Base-by-base conservation (phyloP, 1,284 basidiomycete species). In the Ganoderma leucocontextum region DNA sequence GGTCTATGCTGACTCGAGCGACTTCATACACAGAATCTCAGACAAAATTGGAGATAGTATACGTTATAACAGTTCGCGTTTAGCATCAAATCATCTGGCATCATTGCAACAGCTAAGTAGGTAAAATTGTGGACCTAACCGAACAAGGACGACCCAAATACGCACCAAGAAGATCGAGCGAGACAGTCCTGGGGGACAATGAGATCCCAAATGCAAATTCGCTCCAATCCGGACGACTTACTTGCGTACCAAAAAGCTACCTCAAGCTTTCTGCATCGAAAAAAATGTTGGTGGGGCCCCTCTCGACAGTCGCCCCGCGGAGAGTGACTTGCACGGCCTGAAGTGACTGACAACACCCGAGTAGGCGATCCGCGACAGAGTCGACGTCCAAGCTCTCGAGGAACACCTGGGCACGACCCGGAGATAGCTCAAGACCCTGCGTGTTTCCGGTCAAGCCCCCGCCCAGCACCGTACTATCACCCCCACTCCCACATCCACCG, bases 291-390 rank as follows among this genome's bases (percentile, higher is more conserved):
- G 29, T 4, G 12, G 52, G 29, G 15, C 52, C 52, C 17, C 52
- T 33, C 52, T 53, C 9, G 52, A 53, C 29, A 15, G 49, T 29
- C 29, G 0, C 13, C 25, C 2, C 13, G 2, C 22, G 2, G 29
- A 53, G 15, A 13, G 29, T 53, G 15, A 53, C 52, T 9, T 17
- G 6, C 33, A 63, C 62, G 62, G 62, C 29, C 62, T 53, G 47
- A n/a, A 47, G 62, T 5, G 49, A 53, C 33, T 63, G 7, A 15
- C 62, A 33, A 10, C 13, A 35, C 33, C 15, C 25, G 62, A 44
- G 62, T 3, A 38, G 29, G 52, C 52, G 52, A 19, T 53, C 52
- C 29, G 15, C 52, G 22, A 33, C 52, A 19, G 47, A 4, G 33
- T 22, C 4, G n/a, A 8, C 19, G 39, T 29, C 60, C 35, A 42